Evolutionary conservation across 2,329 filamentous ascomycete species (phyloP).

Genomic region (Colletotrichum musae): DNA sequence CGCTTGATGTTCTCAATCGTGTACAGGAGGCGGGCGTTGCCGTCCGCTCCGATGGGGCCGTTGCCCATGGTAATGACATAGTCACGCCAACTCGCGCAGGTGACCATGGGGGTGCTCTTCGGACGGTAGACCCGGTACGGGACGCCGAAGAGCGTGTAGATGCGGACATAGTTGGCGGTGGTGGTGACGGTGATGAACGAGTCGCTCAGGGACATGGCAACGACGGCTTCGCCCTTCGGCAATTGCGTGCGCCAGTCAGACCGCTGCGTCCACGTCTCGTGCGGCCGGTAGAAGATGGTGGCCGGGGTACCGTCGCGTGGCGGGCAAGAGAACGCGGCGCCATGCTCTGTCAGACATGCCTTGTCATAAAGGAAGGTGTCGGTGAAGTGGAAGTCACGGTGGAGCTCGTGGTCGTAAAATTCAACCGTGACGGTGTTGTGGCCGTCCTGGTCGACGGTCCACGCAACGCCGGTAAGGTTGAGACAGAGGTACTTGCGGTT

Average conservation of each 20-base stretch:
- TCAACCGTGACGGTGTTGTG: constrained; percentile 96
- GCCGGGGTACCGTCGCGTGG: constrained; percentile 73
- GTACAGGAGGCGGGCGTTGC: constrained; percentile 84
- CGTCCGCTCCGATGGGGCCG: constrained; percentile 85
- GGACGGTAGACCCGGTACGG: constrained; percentile 91
- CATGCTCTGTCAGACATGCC: constrained; percentile 89
- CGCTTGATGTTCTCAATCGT: constrained; percentile 95
- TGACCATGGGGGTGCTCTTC: constrained; percentile 91
- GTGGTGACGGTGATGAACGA: constrained; percentile 94
- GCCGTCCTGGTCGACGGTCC: constrained; percentile 96
- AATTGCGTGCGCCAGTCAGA: constrained; percentile 91
- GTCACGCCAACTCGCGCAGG: constrained; percentile 93
- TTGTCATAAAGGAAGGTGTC: constrained; percentile 97
- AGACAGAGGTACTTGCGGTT: constrained; percentile 94
- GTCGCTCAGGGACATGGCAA: constrained; percentile 90
- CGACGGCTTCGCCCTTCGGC: constrained; percentile 88
- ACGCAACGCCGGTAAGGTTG: constrained; percentile 94
- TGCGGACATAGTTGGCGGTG: constrained; percentile 86
- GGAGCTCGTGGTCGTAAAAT: constrained; percentile 94
- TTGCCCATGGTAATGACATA: constrained; percentile 98
- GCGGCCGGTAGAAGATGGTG: constrained; percentile 94
- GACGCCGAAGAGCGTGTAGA: constrained; percentile 94
- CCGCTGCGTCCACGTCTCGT: constrained; percentile 95
- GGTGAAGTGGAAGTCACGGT: constrained; percentile 97
- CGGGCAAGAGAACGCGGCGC: constrained; percentile 87